phyloP scores from a whole-genome alignment of 2,329 filamentous ascomycete species.

The Colletotrichum echinochloae region DNA sequence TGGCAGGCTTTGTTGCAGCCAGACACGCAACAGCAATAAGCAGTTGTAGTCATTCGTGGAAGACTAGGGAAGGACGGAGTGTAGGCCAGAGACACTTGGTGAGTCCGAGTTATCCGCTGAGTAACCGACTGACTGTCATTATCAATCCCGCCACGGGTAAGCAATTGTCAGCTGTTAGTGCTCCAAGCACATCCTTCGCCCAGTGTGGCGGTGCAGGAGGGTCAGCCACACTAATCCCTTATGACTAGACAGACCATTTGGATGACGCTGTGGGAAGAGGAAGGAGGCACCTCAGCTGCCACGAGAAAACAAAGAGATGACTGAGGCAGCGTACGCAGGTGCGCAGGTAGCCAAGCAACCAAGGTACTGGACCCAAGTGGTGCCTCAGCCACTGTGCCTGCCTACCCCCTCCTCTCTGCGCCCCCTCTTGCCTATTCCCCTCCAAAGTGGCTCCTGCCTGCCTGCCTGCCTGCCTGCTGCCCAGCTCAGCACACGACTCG shows the following conservation, averaged over 20 bases:
- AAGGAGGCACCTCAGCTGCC: background rate
- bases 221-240: too few relatives aligned
- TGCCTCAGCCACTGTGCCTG: background rate
- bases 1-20: background rate
- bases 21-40: background rate
- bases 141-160: slow-evolving; percentile 22
- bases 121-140: slow-evolving; percentile 10
- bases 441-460: slow-evolving; percentile 4
- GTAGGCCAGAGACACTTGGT: background rate
- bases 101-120: slow-evolving; percentile 29
- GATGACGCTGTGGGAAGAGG: slow-evolving; percentile 11
- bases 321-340: too few relatives aligned
- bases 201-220: slow-evolving; percentile 30
- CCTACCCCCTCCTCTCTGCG: background rate
- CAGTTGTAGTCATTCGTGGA: slow-evolving; percentile 8
- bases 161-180: slow-evolving; percentile 28
- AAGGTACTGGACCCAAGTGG: too few relatives aligned
- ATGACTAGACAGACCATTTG: too few relatives aligned
- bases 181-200: background rate
- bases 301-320: background rate
- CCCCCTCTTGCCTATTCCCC: slow-evolving; percentile 8
- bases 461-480: background rate
- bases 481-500: slow-evolving; percentile 18
- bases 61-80: slow-evolving; percentile 28
- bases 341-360: background rate